Evolutionary conservation across 768 basidiomycete species (phyloP), one percentile per base, ranked within the genome.

Genomic region (Heimioporus sp.): DNA sequence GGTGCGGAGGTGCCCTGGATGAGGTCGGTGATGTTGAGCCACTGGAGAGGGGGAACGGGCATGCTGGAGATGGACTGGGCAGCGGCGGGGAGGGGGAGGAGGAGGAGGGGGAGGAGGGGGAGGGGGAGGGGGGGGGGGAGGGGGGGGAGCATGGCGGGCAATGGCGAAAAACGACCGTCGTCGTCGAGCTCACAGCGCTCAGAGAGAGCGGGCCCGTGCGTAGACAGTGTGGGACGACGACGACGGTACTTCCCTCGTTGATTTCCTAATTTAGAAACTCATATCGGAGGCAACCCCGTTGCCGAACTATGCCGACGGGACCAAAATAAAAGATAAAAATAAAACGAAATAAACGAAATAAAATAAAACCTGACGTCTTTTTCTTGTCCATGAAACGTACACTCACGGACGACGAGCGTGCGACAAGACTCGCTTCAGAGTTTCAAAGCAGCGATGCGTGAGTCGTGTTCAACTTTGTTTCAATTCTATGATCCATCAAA

Each of bases 1-100:
- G 86, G 81, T 2, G 73, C 67, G 5, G 79, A 49, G 2, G 84
- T 65, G 31, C 87, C 86, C 30, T 68, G 70, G 39, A 87, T 71
- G 47, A 82, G 71, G 57, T 57, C 54, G 5, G 85, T 79, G 59
- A 91, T 72, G 66, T 89, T 87, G 65, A 92, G 80, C 90, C 84
- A 87, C 54, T 71, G 70, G 10, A 69, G 58, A n/a, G 71, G 72
- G 9, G 72, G 73, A 5, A 73, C 61, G 19, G 82, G 73, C 35
- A 76, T 78, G 55, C 58, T 67, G 15, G 83, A 78, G 48, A 82
- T 77, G 47, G 73, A 67, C 60, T 81, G 80, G 46, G 80, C 73
- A 51, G 57, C 51, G 59, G 62, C 60, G 47, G 61, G 30, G 48
- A 49, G 17, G 43, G 38, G 52, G 59, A 51, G 56, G 65, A 46